phyloP scores from a whole-genome alignment of 1,284 basidiomycete genomes.

The Moesziomyces sp. region DNA sequence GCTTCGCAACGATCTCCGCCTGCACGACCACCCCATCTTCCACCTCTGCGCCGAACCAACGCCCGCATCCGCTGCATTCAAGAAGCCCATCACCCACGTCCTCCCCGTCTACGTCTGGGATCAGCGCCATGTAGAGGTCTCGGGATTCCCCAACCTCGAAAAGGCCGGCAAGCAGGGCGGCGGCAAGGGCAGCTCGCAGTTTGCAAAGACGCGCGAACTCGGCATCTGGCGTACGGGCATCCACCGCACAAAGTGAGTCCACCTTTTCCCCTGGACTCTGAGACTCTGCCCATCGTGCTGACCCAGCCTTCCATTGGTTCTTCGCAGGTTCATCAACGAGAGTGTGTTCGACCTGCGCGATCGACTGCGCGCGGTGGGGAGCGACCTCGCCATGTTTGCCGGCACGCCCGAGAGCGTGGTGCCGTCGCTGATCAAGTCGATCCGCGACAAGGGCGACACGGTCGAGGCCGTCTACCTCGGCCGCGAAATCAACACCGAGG shows the following conservation, averaged over 20 bases:
- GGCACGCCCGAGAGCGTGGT: conserved; percentile 55
- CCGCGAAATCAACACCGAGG: conserved; percentile 68
- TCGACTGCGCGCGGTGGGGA: conserved; percentile 30
- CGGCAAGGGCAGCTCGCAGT: conserved; percentile 20
- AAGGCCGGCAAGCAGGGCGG: conserved; percentile 34
- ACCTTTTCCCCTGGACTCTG: neutral
- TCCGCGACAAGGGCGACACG: conserved; percentile 67
- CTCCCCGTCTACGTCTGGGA: conserved; percentile 60
- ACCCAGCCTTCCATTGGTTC: neutral
- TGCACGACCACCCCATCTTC: conserved; percentile 61
- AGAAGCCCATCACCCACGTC: conserved; percentile 53
- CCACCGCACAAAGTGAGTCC: conserved; percentile 47
- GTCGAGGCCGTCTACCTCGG: conserved; percentile 70
- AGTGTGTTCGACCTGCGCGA: conserved; percentile 55
- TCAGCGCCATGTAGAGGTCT: conserved; percentile 52
- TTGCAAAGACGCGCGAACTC: conserved; percentile 47
- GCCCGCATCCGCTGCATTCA: conserved; percentile 30
- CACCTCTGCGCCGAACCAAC: conserved; percentile 44
- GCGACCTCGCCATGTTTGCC: conserved; percentile 55
- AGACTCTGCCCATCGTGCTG: neutral
- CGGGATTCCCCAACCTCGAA: conserved; percentile 42
- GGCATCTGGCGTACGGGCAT: conserved; percentile 53
- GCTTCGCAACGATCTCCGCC: conserved; percentile 57
- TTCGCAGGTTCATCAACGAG: conserved; percentile 46
- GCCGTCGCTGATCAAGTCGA: conserved; percentile 66